Evolutionary conservation across 192 early-diverging fungal genomes (phyloP).

Genomic region (Coemansia interrupta): DNA sequence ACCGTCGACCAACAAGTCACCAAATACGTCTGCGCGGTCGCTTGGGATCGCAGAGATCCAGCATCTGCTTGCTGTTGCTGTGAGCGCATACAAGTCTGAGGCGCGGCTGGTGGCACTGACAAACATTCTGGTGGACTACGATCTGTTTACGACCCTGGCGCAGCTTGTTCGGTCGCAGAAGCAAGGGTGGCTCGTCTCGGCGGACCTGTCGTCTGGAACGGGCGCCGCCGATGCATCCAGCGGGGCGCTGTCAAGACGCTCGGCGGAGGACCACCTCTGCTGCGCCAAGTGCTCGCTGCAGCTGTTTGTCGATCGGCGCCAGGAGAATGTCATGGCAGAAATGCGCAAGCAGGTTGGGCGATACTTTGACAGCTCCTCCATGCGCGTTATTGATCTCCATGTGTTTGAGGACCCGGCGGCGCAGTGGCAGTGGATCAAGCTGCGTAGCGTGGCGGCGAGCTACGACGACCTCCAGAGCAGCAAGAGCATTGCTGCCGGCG

Average conservation of each 20-base stretch:
- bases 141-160: conserved; percentile 44
- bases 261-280: conserved; percentile 8
- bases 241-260: neutral
- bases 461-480: conserved; percentile 21
- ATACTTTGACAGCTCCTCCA: conserved; percentile 37
- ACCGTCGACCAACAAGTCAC: neutral
- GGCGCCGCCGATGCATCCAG: neutral
- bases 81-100: conserved; percentile 52
- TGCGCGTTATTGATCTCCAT: conserved; percentile 46
- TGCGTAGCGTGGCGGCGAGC: conserved; percentile 30
- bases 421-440: conserved; percentile 54
- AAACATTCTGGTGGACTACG: conserved; percentile 47
- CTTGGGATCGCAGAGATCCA: conserved; percentile 48
- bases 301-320: conserved; percentile 42
- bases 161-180: conserved; percentile 51
- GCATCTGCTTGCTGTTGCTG: conserved; percentile 44
- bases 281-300: conserved; percentile 25
- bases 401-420: conserved; percentile 48
- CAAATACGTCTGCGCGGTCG: conserved; percentile 20
- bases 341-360: conserved; percentile 29
- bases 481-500: neutral
- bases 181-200: conserved; percentile 39
- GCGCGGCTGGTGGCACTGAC: conserved; percentile 49
- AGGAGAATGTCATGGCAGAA: conserved; percentile 26
- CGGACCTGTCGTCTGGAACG: neutral